Conservation (phyloP, 2,329 filamentous ascomycete genomes). For the Aspergillus sp. region DNA sequence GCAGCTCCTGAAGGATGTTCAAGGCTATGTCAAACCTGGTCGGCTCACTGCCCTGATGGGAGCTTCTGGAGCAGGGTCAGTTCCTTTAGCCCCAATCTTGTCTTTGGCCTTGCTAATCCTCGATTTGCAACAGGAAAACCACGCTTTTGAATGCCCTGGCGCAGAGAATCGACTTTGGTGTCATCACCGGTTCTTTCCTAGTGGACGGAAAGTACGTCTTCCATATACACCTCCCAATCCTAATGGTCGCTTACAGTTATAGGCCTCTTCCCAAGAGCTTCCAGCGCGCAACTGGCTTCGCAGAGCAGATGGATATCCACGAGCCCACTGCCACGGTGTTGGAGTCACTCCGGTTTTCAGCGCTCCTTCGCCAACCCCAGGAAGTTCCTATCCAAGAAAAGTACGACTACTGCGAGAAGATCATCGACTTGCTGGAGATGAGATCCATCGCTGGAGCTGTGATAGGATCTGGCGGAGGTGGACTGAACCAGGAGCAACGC, state of each 20-base stretch:
- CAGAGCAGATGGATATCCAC: slow-evolving; percentile 66
- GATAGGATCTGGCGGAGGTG: slow-evolving; percentile 59
- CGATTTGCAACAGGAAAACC: slow-evolving; percentile 47
- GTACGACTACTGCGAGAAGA: slow-evolving; percentile 65
- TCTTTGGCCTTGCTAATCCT: no score
- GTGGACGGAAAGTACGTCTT: slow-evolving; percentile 43
- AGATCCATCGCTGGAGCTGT: slow-evolving; percentile 64
- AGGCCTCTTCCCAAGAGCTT: slow-evolving; percentile 48
- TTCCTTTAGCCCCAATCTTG: neutral
- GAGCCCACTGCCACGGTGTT: slow-evolving; percentile 65
- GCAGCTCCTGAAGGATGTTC: slow-evolving; percentile 58
- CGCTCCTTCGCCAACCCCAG: slow-evolving; percentile 60
- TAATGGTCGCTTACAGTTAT: slow-evolving; percentile 9
- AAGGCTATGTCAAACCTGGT: slow-evolving; percentile 74
- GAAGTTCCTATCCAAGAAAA: slow-evolving; percentile 61
- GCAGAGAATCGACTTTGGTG: slow-evolving; percentile 45
- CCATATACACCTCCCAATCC: neutral
- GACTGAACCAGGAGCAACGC: slow-evolving; percentile 64
- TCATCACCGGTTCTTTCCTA: slow-evolving; percentile 44
- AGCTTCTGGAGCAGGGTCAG: slow-evolving; percentile 59
- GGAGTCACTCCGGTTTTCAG: slow-evolving; percentile 66
- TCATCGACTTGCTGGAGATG: slow-evolving; percentile 70
- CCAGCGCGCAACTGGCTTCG: slow-evolving; percentile 55
- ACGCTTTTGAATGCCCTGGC: slow-evolving; percentile 49
- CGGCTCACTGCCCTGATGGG: slow-evolving; percentile 80